A percentile compares a stretch with the other conserved stretches of the same genome.
Conservation (phyloP, 306 rosid genomes). For the Medicago lupulina region DNA sequence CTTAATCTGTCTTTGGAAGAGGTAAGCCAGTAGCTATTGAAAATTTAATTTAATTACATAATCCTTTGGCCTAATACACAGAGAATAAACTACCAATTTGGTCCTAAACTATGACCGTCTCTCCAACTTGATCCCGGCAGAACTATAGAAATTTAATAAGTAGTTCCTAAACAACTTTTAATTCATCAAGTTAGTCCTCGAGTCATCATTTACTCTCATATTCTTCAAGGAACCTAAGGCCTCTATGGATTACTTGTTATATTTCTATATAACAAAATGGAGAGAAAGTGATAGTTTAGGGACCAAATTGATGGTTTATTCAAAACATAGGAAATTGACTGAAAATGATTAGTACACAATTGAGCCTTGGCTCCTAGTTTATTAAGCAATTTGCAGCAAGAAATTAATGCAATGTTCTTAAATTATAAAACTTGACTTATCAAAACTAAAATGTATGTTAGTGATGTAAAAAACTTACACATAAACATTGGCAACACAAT, state of each 20-base stretch:
- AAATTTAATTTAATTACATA: not conserved
- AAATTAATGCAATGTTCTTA: conserved; percentile 11
- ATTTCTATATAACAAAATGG: too few species aligned
- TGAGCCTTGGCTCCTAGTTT: not conserved
- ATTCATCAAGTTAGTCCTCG: too few species aligned
- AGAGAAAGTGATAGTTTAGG: too few species aligned
- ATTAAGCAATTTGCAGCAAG: not conserved
- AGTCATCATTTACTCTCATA: too few species aligned
- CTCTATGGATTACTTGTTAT: too few species aligned
- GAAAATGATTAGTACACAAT: not conserved
- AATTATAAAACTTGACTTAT: not conserved
- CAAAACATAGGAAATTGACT: conserved; percentile 7
- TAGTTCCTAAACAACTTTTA: too few species aligned
- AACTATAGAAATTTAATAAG: too few species aligned
- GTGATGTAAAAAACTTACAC: not conserved
- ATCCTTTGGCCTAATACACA: conserved; percentile 11
- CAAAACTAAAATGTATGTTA: conserved; percentile 3
- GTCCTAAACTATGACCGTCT: too few species aligned
- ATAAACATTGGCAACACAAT: not conserved
- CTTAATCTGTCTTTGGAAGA: conserved; percentile 71
- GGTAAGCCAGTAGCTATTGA: conserved; percentile 46
- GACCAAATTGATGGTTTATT: too few species aligned
- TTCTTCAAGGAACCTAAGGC: too few species aligned
- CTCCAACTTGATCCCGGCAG: too few species aligned
- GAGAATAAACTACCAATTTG: too few species aligned